Evolutionary conservation across 805 yeast species (phyloP).

Genomic region (Yarrowia sp.): DNA sequence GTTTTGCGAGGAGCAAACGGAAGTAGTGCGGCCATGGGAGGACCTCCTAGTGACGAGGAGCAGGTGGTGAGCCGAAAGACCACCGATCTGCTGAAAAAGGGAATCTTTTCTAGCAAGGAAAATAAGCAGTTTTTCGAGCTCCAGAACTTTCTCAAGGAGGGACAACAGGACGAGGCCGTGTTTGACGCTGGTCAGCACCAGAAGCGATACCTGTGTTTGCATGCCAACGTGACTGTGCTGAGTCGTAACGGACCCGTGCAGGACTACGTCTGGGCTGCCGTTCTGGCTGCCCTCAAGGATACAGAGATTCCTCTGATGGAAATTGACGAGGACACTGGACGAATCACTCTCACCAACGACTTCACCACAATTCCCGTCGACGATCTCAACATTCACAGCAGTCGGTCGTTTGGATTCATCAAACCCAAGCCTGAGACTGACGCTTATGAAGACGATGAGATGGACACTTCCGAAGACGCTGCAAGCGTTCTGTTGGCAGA

Average conservation of each 20-base stretch:
- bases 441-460: constrained; percentile 3
- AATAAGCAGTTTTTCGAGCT: constrained; percentile 35
- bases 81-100: constrained; percentile 57
- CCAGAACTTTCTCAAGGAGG: constrained; percentile 31
- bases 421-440: constrained; percentile 21
- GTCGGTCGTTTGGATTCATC: constrained; percentile 15
- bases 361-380: background rate
- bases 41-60: constrained; percentile 33
- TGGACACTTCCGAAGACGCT: constrained; percentile 3
- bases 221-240: constrained; percentile 71
- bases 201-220: constrained; percentile 50
- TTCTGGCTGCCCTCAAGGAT: constrained; percentile 58
- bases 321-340: constrained; percentile 50
- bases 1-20: constrained; percentile 39
- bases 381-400: background rate
- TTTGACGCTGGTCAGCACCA: constrained; percentile 21
- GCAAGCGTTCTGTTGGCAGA: constrained; percentile 9
- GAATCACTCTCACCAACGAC: background rate
- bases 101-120: constrained; percentile 50
- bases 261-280: constrained; percentile 69
- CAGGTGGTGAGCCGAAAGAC: constrained; percentile 47
- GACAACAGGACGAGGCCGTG: constrained; percentile 39
- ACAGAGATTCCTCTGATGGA: constrained; percentile 65
- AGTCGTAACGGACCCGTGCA: constrained; percentile 78
- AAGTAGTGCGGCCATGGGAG: constrained; percentile 25